phyloP scores from a whole-genome alignment of 768 basidiomycete species.

The Neoboletus brunneissimus region DNA sequence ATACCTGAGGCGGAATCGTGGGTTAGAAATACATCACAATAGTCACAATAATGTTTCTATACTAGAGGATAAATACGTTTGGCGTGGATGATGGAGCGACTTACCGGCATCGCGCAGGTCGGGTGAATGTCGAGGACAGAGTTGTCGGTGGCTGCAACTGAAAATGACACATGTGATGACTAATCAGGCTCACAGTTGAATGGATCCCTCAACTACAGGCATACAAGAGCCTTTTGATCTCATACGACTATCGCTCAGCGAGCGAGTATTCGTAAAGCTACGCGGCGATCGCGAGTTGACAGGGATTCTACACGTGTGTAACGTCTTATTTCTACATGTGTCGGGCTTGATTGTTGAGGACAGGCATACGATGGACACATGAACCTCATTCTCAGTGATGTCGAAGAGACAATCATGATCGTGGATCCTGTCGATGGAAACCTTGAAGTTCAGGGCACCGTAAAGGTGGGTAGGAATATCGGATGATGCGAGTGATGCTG shows the following conservation, averaged over 20 bases:
- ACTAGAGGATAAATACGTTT: slow-evolving; percentile 4
- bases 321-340: neutral
- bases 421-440: slow-evolving; percentile 81
- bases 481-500: neutral
- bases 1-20: slow-evolving; percentile 91
- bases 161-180: slow-evolving; percentile 28
- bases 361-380: slow-evolving; percentile 99
- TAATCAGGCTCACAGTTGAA: slow-evolving; percentile 32
- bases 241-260: slow-evolving; percentile 91
- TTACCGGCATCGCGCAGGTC: slow-evolving; percentile 57
- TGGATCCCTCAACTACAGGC: slow-evolving; percentile 70
- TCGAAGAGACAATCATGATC: slow-evolving; percentile 95
- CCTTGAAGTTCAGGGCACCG: slow-evolving; percentile 52
- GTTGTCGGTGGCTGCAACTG: slow-evolving; percentile 14
- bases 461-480: slow-evolving; percentile 51
- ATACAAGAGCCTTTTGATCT: slow-evolving; percentile 98
- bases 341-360: slow-evolving; percentile 10
- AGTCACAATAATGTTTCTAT: slow-evolving; percentile 93
- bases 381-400: slow-evolving; percentile 97
- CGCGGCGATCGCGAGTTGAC: slow-evolving; percentile 90
- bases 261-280: slow-evolving; percentile 97
- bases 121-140: slow-evolving; percentile 26
- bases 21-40: slow-evolving; percentile 91
- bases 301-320: slow-evolving; percentile 86
- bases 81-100: slow-evolving; percentile 24